Percentiles rank a stretch among this genome's conserved stretches.
Conservation (phyloP, 2,329 filamentous ascomycete genomes). For the Tolypocladium ovalisporum region DNA sequence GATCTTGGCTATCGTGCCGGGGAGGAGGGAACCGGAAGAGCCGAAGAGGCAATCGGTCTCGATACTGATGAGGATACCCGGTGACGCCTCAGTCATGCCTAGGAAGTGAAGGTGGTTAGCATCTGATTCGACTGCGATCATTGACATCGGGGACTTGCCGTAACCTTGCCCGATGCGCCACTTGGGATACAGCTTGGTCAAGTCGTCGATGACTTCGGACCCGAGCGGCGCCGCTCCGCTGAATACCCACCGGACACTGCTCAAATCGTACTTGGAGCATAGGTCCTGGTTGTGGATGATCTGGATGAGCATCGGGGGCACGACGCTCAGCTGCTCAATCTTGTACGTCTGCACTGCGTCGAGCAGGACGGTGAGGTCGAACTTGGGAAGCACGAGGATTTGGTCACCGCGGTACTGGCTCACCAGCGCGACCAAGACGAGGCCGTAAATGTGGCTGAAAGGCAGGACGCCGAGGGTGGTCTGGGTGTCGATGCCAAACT, state of each 20-base stretch:
- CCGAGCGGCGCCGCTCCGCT: conserved; percentile 69
- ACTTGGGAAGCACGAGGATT: conserved; percentile 62
- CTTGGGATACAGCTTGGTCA: conserved; percentile 49
- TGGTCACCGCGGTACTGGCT: conserved; percentile 62
- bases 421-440: conserved; percentile 59
- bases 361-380: conserved; percentile 58
- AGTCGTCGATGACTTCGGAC: conserved; percentile 52
- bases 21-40: conserved; percentile 57
- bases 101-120: not conserved
- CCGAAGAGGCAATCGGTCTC: conserved; percentile 54
- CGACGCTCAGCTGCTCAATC: conserved; percentile 57
- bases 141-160: conserved; percentile 30
- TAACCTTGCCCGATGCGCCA: conserved; percentile 65
- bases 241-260: conserved; percentile 52
- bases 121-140: fast-evolving
- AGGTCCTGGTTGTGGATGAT: conserved; percentile 53
- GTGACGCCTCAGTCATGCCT: conserved; percentile 65
- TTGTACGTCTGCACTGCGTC: conserved; percentile 55
- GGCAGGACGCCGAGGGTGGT: conserved; percentile 59
- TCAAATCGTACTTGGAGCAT: conserved; percentile 56
- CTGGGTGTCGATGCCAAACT: conserved; percentile 26
- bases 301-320: conserved; percentile 69
- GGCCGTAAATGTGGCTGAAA: conserved; percentile 71
- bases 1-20: conserved; percentile 51
- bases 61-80: conserved; percentile 49